phyloP scores from a whole-genome alignment of 306 rosid species.

The Mimosa pudica region DNA sequence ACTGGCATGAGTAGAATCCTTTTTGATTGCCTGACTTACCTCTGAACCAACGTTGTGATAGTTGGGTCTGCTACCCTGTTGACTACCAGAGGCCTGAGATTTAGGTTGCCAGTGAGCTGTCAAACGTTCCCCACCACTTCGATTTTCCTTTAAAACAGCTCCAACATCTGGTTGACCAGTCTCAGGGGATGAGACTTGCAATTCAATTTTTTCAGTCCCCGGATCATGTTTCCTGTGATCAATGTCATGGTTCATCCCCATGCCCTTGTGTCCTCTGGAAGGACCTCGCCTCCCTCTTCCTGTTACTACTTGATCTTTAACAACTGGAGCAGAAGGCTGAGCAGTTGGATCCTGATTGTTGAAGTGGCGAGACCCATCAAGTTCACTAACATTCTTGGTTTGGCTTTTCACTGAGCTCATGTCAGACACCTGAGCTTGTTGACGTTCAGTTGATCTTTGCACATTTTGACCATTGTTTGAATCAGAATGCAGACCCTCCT shows the following conservation, averaged over 20 bases:
- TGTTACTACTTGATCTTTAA: constrained; percentile 55
- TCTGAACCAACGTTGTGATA: constrained; percentile 42
- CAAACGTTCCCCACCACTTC: constrained; percentile 52
- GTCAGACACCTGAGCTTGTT: constrained; percentile 38
- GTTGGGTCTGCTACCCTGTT: constrained; percentile 37
- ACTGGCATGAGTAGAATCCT: constrained; percentile 32
- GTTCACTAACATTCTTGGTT: constrained; percentile 45
- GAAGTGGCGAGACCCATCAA: constrained; percentile 54
- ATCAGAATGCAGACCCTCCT: constrained; percentile 45
- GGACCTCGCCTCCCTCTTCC: constrained; percentile 61
- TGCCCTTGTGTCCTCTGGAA: constrained; percentile 62
- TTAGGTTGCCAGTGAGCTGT: constrained; percentile 79
- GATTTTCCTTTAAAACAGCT: constrained; percentile 49
- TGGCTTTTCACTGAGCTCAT: constrained; percentile 47
- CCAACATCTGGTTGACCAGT: constrained; percentile 1
- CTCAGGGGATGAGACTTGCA: constrained; percentile 42
- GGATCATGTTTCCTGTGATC: constrained; percentile 54
- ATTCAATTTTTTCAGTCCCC: constrained; percentile 48
- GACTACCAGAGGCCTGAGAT: constrained; percentile 46
- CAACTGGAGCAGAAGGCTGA: constrained; percentile 41
- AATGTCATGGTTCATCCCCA: constrained; percentile 52
- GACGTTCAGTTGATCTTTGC: constrained; percentile 46
- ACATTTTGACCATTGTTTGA: constrained; percentile 43
- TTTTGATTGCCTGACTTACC: constrained; percentile 35
- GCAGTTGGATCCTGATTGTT: constrained; percentile 44